Conservation (phyloP, 495 filamentous ascomycete species). For the Aspergillus bertholletiae region DNA sequence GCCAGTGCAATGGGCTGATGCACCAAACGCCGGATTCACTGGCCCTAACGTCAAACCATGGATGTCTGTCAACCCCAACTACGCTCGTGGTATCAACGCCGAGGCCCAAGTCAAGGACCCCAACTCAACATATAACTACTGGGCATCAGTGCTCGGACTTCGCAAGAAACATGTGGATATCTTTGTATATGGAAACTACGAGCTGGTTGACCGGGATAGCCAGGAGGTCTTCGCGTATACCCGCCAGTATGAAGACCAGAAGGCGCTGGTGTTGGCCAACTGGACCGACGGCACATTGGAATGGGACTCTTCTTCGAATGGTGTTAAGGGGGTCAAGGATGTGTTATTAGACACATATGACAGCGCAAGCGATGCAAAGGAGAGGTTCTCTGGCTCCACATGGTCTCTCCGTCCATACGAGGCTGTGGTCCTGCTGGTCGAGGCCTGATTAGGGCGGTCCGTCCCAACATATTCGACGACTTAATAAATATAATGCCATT, state of each 20-base stretch:
- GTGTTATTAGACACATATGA: conserved; percentile 45
- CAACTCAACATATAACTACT: conserved; percentile 49
- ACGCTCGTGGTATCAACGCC: conserved; percentile 43
- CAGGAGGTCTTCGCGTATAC: conserved; percentile 48
- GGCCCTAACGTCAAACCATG: conserved; percentile 50
- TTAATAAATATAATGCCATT: too few species aligned
- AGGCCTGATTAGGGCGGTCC: too few species aligned
- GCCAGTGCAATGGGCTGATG: conserved; percentile 50
- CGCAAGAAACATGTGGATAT: conserved; percentile 53
- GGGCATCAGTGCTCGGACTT: conserved; percentile 48
- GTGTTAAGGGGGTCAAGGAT: conserved; percentile 25
- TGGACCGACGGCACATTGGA: conserved; percentile 39
- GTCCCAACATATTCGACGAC: too few species aligned
- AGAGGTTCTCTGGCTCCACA: conserved; percentile 24
- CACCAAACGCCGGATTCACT: conserved; percentile 50
- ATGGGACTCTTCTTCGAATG: conserved; percentile 39
- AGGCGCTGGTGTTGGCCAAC: conserved; percentile 49
- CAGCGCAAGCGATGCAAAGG: conserved; percentile 12
- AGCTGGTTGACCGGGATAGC: conserved; percentile 41
- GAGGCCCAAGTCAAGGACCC: conserved; percentile 42
- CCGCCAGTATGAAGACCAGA: conserved; percentile 37
- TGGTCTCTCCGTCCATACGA: conserved; percentile 41
- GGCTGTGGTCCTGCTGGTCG: conserved; percentile 23
- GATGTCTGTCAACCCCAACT: conserved; percentile 60
- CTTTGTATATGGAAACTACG: conserved; percentile 61